These are phyloP conservation scores for Blastobotrys mokoenaii DNA, from an alignment of 805 yeast genomes.

Conservation along the genomic window DNA sequence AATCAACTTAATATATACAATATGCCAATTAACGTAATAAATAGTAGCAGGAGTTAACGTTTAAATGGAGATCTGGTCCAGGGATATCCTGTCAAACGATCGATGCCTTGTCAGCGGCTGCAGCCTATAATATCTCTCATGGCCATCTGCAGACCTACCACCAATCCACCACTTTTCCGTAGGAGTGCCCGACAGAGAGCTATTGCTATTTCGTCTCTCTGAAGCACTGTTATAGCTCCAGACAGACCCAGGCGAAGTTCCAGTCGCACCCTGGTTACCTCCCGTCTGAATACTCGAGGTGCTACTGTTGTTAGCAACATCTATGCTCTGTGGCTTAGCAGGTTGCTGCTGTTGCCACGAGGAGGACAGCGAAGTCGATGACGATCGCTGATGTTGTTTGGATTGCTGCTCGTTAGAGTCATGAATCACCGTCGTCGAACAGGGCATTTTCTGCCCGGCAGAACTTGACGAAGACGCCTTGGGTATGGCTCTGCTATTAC, in stretches of 20 bases:
- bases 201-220: slow-evolving; percentile 10
- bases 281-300: neutral
- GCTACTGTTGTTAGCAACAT: neutral
- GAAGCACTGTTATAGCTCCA: neutral
- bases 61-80: too few relatives aligned
- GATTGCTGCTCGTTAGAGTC: neutral
- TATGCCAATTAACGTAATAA: too few relatives aligned
- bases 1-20: too few relatives aligned
- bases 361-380: neutral
- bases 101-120: too few relatives aligned
- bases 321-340: neutral
- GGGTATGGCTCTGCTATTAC: too few relatives aligned
- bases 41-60: too few relatives aligned
- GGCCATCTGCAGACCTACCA: slow-evolving; percentile 22
- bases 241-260: neutral
- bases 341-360: neutral
- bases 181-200: slow-evolving; percentile 6
- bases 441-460: neutral
- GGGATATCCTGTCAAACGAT: too few relatives aligned
- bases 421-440: neutral
- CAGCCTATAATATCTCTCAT: slow-evolving; percentile 20
- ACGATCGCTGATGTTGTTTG: neutral
- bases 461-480: too few relatives aligned
- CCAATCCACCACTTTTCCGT: slow-evolving; percentile 26
- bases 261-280: neutral